These are phyloP conservation scores for Liquidambar formosana DNA, from an alignment of 164 flowering plant species.

Conservation along the genomic window DNA sequence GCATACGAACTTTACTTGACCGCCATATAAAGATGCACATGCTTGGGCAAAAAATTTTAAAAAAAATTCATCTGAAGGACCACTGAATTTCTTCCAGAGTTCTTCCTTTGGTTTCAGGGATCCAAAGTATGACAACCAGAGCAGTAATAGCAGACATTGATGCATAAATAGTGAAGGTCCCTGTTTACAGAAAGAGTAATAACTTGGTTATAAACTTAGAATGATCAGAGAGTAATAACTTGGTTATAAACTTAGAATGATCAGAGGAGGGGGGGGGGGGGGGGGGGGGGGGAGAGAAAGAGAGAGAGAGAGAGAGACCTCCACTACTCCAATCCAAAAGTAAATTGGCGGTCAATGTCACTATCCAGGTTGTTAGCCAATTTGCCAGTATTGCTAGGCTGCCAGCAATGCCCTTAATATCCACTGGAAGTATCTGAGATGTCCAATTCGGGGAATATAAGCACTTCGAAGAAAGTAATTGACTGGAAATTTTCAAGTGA, in stretches of 20 bases:
- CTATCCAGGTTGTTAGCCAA: constrained; percentile 47
- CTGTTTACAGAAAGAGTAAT: constrained; percentile 23
- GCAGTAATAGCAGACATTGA: constrained; percentile 40
- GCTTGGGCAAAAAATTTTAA: not conserved
- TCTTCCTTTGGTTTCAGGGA: constrained; percentile 19
- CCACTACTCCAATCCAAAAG: constrained; percentile 60
- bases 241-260: not conserved
- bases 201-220: not conserved
- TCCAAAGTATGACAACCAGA: constrained; percentile 33
- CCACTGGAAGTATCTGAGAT: constrained; percentile 62
- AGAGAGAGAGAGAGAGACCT: constrained; percentile 35
- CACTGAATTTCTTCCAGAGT: constrained; percentile 57
- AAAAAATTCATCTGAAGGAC: constrained; percentile 5
- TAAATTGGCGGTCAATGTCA: constrained; percentile 68
- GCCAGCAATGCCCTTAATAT: constrained; percentile 70
- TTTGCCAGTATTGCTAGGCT: constrained; percentile 59
- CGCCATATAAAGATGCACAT: not conserved
- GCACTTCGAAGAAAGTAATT: constrained; percentile 18
- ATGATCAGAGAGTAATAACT: not conserved
- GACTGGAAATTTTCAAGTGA: no score
- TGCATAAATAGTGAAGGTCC: constrained; percentile 53
- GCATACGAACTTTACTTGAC: not conserved
- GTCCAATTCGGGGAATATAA: not conserved
- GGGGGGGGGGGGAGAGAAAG: no score
- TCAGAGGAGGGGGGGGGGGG: no score